Conservation (phyloP, 2,329 filamentous ascomycete species). For the Aspergillus phoenicis region DNA sequence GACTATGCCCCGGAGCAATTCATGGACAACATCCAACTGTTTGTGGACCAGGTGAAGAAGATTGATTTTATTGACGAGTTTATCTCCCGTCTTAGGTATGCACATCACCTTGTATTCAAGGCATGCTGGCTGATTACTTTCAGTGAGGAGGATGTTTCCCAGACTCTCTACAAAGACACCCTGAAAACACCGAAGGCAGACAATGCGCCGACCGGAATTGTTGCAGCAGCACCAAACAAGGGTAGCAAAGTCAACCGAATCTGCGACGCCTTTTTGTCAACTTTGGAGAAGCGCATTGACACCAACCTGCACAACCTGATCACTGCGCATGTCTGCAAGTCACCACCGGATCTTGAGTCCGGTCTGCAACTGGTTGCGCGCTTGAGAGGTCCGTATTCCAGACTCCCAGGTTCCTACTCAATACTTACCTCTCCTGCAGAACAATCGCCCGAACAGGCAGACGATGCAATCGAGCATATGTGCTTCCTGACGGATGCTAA, state of each 20-base stretch:
- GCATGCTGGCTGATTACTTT: neutral
- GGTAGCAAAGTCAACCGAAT: constrained; percentile 77
- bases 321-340: constrained; percentile 92
- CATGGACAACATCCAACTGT: constrained; percentile 70
- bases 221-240: constrained; percentile 26
- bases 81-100: constrained; percentile 77
- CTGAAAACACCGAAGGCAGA: constrained; percentile 51
- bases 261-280: constrained; percentile 78
- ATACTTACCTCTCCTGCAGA: constrained; percentile 39
- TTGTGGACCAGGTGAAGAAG: constrained; percentile 82
- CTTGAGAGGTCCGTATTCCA: constrained; percentile 54
- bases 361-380: constrained; percentile 78
- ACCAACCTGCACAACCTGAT: constrained; percentile 85
- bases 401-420: neutral
- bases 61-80: constrained; percentile 86
- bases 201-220: constrained; percentile 28
- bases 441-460: constrained; percentile 70
- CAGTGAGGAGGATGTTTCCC: constrained; percentile 84
- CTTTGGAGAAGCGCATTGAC: constrained; percentile 63
- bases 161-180: constrained; percentile 92
- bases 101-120: neutral
- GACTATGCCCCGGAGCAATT: constrained; percentile 91
- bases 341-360: constrained; percentile 83
- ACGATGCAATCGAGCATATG: constrained; percentile 92
- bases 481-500: constrained; percentile 96